Evolutionary conservation across 106 monocot species (phyloP).

Genomic region (Dendrobium nobile): DNA sequence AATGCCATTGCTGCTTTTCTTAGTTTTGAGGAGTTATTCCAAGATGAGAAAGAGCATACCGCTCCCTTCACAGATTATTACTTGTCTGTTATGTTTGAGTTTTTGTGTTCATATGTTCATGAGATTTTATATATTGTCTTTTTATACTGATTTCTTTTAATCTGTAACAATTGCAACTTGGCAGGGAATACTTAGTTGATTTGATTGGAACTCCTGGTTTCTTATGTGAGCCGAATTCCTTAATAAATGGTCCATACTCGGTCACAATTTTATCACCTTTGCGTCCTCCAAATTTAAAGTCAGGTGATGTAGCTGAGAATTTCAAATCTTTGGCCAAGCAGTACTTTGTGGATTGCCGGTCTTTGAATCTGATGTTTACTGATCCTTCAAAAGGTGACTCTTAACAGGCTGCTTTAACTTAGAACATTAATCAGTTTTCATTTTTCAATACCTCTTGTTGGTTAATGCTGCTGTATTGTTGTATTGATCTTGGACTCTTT

Average conservation of each 20-base stretch:
- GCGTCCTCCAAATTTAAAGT: slow-evolving; percentile 63
- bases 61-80: not conserved
- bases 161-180: slow-evolving; percentile 2
- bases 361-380: slow-evolving; percentile 68
- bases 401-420: not conserved
- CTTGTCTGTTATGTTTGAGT: slow-evolving; percentile 1
- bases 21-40: too few species aligned
- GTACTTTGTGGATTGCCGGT: slow-evolving; percentile 78
- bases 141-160: not conserved
- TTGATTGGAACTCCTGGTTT: slow-evolving; percentile 69
- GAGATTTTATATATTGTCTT: not conserved
- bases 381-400: slow-evolving; percentile 41
- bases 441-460: not conserved
- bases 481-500: not conserved
- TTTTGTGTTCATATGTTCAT: not conserved
- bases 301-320: slow-evolving; percentile 32
- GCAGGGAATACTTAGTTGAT: slow-evolving; percentile 95
- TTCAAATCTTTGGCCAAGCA: slow-evolving; percentile 85
- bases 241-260: slow-evolving; percentile 76
- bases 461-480: not conserved
- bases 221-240: slow-evolving; percentile 75
- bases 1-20: too few species aligned
- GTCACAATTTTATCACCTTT: slow-evolving; percentile 83
- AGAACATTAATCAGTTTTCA: not conserved
- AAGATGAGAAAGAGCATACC: too few species aligned